A percentile compares a stretch with the other conserved stretches of the same genome.
phyloP scores from a whole-genome alignment of 495 filamentous ascomycete genomes.

The Pseudomonodictys pantanalensis region DNA sequence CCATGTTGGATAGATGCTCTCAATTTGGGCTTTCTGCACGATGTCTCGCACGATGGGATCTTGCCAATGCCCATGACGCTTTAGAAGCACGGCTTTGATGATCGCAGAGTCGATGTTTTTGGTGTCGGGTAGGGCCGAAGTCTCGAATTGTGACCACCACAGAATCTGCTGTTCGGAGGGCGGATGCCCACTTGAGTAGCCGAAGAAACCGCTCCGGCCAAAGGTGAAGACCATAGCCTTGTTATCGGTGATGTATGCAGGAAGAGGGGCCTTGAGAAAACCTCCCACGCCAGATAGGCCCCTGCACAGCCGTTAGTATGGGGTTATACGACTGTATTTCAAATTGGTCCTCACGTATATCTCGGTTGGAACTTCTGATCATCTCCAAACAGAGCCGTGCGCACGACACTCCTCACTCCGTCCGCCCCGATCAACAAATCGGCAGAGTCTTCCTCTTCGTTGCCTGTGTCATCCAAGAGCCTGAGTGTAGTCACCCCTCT shows the following conservation, averaged over 20 bases:
- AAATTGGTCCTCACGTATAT: constrained; percentile 43
- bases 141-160: constrained; percentile 34
- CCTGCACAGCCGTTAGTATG: constrained; percentile 31
- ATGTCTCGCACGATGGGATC: constrained; percentile 53
- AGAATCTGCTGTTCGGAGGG: constrained; percentile 12
- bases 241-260: constrained; percentile 36
- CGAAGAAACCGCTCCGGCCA: constrained; percentile 58
- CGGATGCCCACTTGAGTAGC: constrained; percentile 42
- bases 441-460: constrained; percentile 39
- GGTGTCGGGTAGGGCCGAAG: constrained; percentile 1
- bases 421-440: constrained; percentile 62
- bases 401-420: constrained; percentile 53
- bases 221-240: constrained; percentile 52
- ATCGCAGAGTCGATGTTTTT: constrained; percentile 43
- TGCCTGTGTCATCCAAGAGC: constrained; percentile 37
- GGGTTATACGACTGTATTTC: not conserved
- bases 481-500: constrained; percentile 25
- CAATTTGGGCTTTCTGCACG: constrained; percentile 41
- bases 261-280: constrained; percentile 45
- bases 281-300: constrained; percentile 55
- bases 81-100: constrained; percentile 44
- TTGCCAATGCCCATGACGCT: constrained; percentile 49
- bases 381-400: constrained; percentile 47
- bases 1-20: constrained; percentile 56
- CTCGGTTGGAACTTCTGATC: constrained; percentile 38